Conservation (phyloP, 345 rosid genomes). For the Orychophragmus violaceus region DNA sequence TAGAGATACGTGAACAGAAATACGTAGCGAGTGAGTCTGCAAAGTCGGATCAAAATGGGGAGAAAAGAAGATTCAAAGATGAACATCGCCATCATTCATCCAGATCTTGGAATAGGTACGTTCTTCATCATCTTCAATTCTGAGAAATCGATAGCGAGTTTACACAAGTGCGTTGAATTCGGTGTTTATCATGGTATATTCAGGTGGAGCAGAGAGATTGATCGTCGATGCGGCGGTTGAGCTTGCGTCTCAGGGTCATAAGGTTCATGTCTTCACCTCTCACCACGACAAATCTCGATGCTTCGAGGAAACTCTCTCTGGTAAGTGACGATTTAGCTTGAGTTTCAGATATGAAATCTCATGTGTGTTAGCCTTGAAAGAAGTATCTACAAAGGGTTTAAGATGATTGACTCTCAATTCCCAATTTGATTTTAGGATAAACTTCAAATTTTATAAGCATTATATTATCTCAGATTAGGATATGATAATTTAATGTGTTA, state of each 20-base stretch:
- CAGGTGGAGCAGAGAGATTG: slow-evolving; percentile 95
- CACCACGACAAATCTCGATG: slow-evolving; percentile 78
- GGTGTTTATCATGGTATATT: not conserved
- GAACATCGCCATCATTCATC: slow-evolving; percentile 74
- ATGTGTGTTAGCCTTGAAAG: not conserved
- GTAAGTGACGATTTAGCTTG: slow-evolving; percentile 28
- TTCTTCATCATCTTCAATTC: too few relatives aligned
- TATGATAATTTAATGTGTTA: not conserved
- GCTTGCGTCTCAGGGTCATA: slow-evolving; percentile 67
- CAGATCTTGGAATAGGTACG: slow-evolving; percentile 86
- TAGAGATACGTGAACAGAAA: not conserved
- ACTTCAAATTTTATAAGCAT: not conserved
- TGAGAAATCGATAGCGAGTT: not conserved
- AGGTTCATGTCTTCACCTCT: slow-evolving; percentile 80
- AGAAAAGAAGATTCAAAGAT: slow-evolving; percentile 37
- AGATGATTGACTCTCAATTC: not conserved
- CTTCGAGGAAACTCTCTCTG: slow-evolving; percentile 84
- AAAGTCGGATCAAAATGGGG: slow-evolving; percentile 39
- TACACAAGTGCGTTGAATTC: not conserved
- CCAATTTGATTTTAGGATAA: not conserved
- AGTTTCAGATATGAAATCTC: not conserved
- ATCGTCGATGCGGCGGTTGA: slow-evolving; percentile 90
- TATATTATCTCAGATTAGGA: not conserved
- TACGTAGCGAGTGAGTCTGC: not conserved
- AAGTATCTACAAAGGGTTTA: too few relatives aligned